Conservation (phyloP, 2,329 filamentous ascomycete species). For the Penicillium sp. region DNA sequence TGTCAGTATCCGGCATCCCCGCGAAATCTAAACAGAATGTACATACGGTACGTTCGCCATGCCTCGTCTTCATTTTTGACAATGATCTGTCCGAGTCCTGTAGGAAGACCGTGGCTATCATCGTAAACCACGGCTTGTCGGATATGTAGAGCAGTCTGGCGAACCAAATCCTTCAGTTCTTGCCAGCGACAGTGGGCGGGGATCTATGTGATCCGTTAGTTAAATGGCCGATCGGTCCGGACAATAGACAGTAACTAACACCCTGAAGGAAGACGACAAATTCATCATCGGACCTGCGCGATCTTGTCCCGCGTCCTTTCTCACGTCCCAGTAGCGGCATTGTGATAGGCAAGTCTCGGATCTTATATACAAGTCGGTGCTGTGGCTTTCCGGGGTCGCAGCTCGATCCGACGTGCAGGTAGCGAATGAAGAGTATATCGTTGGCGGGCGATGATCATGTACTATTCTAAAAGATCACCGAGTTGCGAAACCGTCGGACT, state of each 20-base stretch:
- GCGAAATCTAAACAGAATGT: background rate
- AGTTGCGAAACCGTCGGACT: conserved; percentile 14
- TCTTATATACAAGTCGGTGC: background rate
- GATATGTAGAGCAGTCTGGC: conserved; percentile 41
- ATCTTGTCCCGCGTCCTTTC: conserved; percentile 28
- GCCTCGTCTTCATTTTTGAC: conserved; percentile 43
- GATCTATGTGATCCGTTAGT: conserved; percentile 28
- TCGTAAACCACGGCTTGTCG: conserved; percentile 43
- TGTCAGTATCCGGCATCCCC: conserved; percentile 12
- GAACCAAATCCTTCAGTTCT: conserved; percentile 42
- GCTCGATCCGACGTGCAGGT: conserved; percentile 4
- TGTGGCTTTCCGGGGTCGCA: conserved; percentile 1
- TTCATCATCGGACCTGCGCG: conserved; percentile 38
- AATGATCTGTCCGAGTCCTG: conserved; percentile 42
- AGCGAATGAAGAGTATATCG: conserved; percentile 1
- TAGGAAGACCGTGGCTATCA: conserved; percentile 40
- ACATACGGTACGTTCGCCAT: conserved; percentile 41
- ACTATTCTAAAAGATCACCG: background rate
- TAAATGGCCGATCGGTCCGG: background rate
- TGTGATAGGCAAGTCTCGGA: conserved; percentile 1
- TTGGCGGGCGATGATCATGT: background rate
- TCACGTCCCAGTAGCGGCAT: conserved; percentile 33
- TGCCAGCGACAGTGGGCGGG: conserved; percentile 43
- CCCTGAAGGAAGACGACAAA: conserved; percentile 43
- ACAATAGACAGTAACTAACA: conserved; percentile 23